Evolutionary conservation across 331 rosid species (phyloP).

Genomic region (Rhamnella rubrinervis): DNA sequence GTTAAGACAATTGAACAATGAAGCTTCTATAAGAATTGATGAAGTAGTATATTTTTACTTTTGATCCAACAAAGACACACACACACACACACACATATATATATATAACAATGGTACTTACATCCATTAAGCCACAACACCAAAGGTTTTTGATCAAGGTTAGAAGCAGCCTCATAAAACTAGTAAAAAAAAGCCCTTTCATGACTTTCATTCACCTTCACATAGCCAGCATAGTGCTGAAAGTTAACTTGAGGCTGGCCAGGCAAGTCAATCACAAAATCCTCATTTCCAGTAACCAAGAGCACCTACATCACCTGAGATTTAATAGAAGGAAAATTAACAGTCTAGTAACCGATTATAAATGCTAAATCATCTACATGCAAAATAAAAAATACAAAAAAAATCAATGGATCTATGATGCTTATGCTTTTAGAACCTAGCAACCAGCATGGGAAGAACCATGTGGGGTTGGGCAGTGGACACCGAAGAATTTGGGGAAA

Average conservation of each 20-base stretch:
- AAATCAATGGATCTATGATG: too few species aligned
- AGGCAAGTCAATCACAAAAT: conserved; percentile 69
- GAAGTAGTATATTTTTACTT: too few species aligned
- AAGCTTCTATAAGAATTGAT: too few species aligned
- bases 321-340: conserved; percentile 1
- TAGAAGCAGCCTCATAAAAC: conserved; percentile 65
- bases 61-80: too few species aligned
- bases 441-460: too few species aligned
- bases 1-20: too few species aligned
- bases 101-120: conserved; percentile 1
- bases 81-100: too few species aligned
- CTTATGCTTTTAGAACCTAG: too few species aligned
- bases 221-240: conserved; percentile 69
- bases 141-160: conserved; percentile 19
- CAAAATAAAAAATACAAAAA: not conserved
- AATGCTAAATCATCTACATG: not conserved
- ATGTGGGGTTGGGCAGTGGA: too few species aligned
- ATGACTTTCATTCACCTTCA: conserved; percentile 52
- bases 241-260: conserved; percentile 70
- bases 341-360: not conserved
- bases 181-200: conserved; percentile 79
- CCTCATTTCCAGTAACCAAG: conserved; percentile 90
- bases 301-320: conserved; percentile 76
- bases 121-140: conserved; percentile 86
- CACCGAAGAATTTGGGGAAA: too few species aligned